Conservation (phyloP, 257 asterid genomes). For the Eucommia ulmoides region DNA sequence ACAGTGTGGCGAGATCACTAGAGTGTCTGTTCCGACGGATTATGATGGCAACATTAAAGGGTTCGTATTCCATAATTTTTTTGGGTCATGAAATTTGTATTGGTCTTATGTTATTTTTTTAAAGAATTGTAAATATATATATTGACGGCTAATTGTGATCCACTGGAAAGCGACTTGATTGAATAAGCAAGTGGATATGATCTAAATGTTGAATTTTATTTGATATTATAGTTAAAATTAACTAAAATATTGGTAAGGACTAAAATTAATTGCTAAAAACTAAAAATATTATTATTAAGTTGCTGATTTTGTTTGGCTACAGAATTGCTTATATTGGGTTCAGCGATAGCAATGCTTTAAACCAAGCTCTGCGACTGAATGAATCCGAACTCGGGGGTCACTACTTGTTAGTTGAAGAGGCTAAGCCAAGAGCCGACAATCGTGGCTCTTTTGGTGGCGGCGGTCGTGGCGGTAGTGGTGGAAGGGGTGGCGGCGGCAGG, state of each 20-base stretch:
- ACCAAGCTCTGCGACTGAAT: slow-evolving; percentile 47
- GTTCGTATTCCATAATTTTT: slow-evolving; percentile 17
- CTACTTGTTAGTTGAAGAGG: slow-evolving; percentile 42
- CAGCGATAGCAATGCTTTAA: slow-evolving; percentile 22
- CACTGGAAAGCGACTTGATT: background rate
- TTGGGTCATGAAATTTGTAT: background rate
- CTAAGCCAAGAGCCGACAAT: slow-evolving; percentile 40
- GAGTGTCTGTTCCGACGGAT: slow-evolving; percentile 46
- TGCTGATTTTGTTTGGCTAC: slow-evolving; percentile 1
- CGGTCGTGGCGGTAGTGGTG: slow-evolving; percentile 22
- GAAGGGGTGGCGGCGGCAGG: slow-evolving; percentile 11
- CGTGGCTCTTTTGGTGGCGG: slow-evolving; percentile 18
- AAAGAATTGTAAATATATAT: too few relatives aligned
- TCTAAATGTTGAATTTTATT: background rate
- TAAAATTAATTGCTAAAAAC: too few relatives aligned
- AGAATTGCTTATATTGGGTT: slow-evolving; percentile 71
- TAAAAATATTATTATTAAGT: background rate
- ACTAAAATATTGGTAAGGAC: too few relatives aligned
- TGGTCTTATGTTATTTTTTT: too few relatives aligned
- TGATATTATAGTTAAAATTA: too few relatives aligned
- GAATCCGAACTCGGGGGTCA: slow-evolving; percentile 32
- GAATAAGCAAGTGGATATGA: background rate
- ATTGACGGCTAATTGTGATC: background rate
- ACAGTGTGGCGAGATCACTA: slow-evolving; percentile 62
- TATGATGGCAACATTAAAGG: slow-evolving; percentile 57